Conservation (phyloP, 2,329 filamentous ascomycete species). For the Arthrobotrys sinensis region DNA sequence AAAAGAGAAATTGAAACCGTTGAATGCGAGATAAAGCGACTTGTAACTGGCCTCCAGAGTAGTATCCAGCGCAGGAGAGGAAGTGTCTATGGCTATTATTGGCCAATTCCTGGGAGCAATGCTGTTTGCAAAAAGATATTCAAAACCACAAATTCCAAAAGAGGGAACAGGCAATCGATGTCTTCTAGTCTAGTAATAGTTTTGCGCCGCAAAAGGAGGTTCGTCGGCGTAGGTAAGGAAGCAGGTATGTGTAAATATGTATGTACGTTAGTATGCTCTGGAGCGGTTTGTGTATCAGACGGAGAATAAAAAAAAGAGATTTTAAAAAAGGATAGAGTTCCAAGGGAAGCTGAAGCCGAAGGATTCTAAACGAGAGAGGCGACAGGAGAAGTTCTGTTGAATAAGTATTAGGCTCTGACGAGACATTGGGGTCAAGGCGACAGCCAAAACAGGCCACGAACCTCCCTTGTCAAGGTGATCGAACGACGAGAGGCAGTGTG, state of each 20-base stretch:
- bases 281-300: constrained; percentile 45
- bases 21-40: not conserved
- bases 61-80: constrained; percentile 26
- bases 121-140: constrained; percentile 30
- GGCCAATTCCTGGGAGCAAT: constrained; percentile 38
- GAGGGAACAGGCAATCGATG: constrained; percentile 4
- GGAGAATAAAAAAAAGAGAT: constrained; percentile 21
- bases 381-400: constrained; percentile 48
- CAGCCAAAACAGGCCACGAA: constrained; percentile 53
- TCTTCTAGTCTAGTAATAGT: constrained; percentile 59
- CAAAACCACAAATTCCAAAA: constrained; percentile 21
- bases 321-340: constrained; percentile 5
- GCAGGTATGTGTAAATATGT: constrained; percentile 15
- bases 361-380: constrained; percentile 41
- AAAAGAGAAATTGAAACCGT: not conserved
- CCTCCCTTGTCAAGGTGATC: constrained; percentile 40
- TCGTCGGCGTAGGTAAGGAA: constrained; percentile 36
- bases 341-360: constrained; percentile 49
- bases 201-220: constrained; percentile 57
- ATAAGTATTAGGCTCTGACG: constrained; percentile 46
- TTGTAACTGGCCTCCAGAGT: constrained; percentile 13
- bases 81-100: constrained; percentile 47
- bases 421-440: constrained; percentile 49
- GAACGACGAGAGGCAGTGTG: constrained; percentile 47
- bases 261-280: constrained; percentile 18